Evolutionary conservation across 495 filamentous ascomycete genomes (phyloP), one percentile per base, ranked within the genome.

Genomic region (Pyrenula massariospora): DNA sequence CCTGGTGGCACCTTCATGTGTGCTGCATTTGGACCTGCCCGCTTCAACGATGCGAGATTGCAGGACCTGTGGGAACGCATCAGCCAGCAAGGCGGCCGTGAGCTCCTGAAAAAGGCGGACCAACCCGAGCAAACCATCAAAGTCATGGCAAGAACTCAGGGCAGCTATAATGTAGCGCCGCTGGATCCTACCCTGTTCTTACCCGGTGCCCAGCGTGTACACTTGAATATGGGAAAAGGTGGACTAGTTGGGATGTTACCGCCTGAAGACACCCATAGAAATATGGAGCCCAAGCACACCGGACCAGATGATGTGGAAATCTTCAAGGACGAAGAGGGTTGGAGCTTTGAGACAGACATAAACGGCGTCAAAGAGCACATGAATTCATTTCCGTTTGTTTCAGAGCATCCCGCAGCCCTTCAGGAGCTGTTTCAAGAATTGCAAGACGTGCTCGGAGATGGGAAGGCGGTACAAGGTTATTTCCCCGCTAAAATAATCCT

Each of bases 1-100:
- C 56, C 61, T 12, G 61, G 60, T 48, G 61, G 61, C 15, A 63
- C 61, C 2, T 63, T 63, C 31, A 54, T 31, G 1, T 58, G 50
- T 22, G 59, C 55, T 20, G 52, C 8, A 12, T 63, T 63, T 53
- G 60, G 60, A 12, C 10, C 56, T 23, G 59, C 59, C 8, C 21
- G 21, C 12, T 62, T 63, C 31, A 21, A 58, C 2, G 59, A 63
- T 57, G 12, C 53, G 10, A 20, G 31, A 10, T 8, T 55, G n/a
- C 57, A 58, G 24, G 53, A 47, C 42, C 15, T 59, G 19, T 59
- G 48, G 15, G 23, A n/a, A 24, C 57, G 53, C 15, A 25, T 59
- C 22, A 22, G 20, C 22, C 54, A 57, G n/a, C n/a, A n/a, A n/a
- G n/a, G n/a, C n/a, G n/a, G n/a, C n/a, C n/a, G n/a, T n/a, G n/a